phyloP scores from a whole-genome alignment of 352 stramenopile genomes.

The Aphanomyces astaci region DNA sequence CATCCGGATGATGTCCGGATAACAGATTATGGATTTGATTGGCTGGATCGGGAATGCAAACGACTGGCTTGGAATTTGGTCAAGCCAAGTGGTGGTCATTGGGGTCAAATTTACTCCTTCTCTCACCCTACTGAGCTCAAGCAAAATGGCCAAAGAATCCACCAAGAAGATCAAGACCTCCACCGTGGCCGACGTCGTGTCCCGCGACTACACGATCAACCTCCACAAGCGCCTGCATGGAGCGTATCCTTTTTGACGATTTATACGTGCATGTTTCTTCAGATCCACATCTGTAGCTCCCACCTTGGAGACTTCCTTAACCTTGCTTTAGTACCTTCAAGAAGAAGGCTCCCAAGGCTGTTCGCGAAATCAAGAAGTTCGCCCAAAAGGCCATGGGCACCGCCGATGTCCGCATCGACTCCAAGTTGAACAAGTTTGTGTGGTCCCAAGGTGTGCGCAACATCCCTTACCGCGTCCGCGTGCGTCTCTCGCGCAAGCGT shows the following conservation, averaged over 20 bases:
- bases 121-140: slow-evolving; percentile 22
- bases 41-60: slow-evolving; percentile 4
- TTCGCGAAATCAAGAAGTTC: slow-evolving; percentile 98
- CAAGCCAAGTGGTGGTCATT: background rate
- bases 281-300: slow-evolving; percentile 53
- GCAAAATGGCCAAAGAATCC: slow-evolving; percentile 78
- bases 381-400: slow-evolving; percentile 96
- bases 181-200: slow-evolving; percentile 85
- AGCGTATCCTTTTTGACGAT: slow-evolving; percentile 71
- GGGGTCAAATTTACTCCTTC: slow-evolving; percentile 1
- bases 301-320: slow-evolving; percentile 85
- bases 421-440: slow-evolving; percentile 97
- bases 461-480: slow-evolving; percentile 94
- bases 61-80: slow-evolving; percentile 16
- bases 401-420: slow-evolving; percentile 93
- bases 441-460: slow-evolving; percentile 98
- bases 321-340: slow-evolving; percentile 90
- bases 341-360: slow-evolving; percentile 94
- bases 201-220: slow-evolving; percentile 98
- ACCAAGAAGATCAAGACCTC: slow-evolving; percentile 57
- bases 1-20: slow-evolving; percentile 3
- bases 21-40: background rate
- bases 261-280: slow-evolving; percentile 32
- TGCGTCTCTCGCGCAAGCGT: slow-evolving; percentile 96
- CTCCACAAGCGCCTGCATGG: slow-evolving; percentile 95